Evolutionary conservation across 2,329 filamentous ascomycete genomes (phyloP), one percentile per base, ranked within the genome.

Genomic region (Camptophora hylomeconis): DNA sequence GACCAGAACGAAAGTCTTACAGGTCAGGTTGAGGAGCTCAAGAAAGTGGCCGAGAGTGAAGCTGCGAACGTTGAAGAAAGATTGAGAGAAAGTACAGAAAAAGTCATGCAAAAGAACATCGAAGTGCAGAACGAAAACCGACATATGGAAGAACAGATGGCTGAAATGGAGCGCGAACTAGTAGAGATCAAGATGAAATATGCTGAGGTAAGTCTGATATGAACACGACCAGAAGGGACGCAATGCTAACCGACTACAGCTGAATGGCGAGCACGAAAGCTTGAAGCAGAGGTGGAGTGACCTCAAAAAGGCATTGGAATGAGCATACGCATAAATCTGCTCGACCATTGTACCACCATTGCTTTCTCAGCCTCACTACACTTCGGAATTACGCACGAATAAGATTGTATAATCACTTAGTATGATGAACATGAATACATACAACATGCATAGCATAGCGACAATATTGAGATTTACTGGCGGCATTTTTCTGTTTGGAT

Each of bases 81-180:
- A 30, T 72, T 93, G 56, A 74, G 80, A 51, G 69, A 70, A 7
- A 87, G 95, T 56, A 86, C 92, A 58, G 86, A 94, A 31, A 72
- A 80, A 30, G 73, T 95, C 46, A 89, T 95, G 78, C 75, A 83
- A 53, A 73, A 84, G 36, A 95, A 95, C 50, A 71, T 80, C 38
- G 83, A 92, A 47, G 86, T 95, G 5, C 86, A 95, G 48, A 84
- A 92, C 45, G 83, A 93, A 59, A 98, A 95, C 48, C 69, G 80
- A 36, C 72, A 67, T 33, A 60, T 98, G 42, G 86, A 94, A 56
- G 87, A 92, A 50, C 81, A 89, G 47, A 70, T 93, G 68, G 68
- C 72, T 4, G 84, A 94, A 44, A 80, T 95, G 63, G 89, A 95
- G 62, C 80, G 86, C 55, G 75, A 84, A 52, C 62, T 98, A 41